These are phyloP conservation scores for Triticum monococcum DNA, from an alignment of 176 grass and related monocot genomes.

Conservation along the genomic window DNA sequence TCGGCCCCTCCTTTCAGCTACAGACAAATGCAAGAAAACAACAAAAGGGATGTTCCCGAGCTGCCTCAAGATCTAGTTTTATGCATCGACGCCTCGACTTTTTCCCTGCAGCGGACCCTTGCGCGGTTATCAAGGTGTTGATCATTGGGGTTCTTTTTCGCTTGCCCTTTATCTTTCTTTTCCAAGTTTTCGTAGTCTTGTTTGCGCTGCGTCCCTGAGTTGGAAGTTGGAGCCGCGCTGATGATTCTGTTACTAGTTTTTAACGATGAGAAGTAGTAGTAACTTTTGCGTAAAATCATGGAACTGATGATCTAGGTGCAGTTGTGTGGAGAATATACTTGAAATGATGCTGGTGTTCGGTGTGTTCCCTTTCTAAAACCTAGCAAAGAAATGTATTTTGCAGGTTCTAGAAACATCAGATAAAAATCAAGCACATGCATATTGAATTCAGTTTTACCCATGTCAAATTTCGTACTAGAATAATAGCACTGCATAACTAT, in stretches of 20 bases:
- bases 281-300: too few relatives aligned
- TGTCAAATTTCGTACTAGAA: too few relatives aligned
- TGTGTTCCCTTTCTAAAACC: too few relatives aligned
- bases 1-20: constrained; percentile 33
- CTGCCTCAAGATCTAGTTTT: constrained; percentile 45
- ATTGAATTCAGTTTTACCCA: too few relatives aligned
- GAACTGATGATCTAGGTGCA: too few relatives aligned
- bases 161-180: constrained; percentile 1
- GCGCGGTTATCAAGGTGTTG: constrained; percentile 29
- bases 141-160: constrained; percentile 20
- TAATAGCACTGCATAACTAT: too few relatives aligned
- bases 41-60: constrained; percentile 28
- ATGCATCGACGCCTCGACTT: constrained; percentile 32
- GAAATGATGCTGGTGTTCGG: too few relatives aligned
- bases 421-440: too few relatives aligned
- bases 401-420: too few relatives aligned
- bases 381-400: too few relatives aligned
- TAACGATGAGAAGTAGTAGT: too few relatives aligned
- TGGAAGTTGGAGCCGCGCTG: not conserved
- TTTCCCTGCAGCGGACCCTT: constrained; percentile 1
- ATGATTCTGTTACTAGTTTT: not conserved
- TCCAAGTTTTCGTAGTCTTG: constrained; percentile 11
- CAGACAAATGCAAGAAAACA: constrained; percentile 49
- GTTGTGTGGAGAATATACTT: too few relatives aligned
- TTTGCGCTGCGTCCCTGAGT: not conserved